phyloP scores from a whole-genome alignment of 345 rosid species.

The Euphorbia tirucalli region DNA sequence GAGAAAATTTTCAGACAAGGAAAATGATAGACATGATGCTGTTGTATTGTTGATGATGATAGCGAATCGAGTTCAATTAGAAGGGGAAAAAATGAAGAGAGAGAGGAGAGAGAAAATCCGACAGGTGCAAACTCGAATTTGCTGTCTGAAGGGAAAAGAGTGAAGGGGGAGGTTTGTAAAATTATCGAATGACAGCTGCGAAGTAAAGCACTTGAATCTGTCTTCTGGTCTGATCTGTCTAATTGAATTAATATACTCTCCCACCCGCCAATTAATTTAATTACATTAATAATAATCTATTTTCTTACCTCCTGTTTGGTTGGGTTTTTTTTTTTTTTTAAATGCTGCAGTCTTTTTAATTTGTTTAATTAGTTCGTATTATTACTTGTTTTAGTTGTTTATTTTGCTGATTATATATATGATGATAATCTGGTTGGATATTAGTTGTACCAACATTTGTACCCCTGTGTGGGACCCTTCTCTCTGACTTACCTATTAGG shows the following conservation, averaged over 20 bases:
- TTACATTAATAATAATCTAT: conserved; percentile 50
- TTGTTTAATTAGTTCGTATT: too few relatives aligned
- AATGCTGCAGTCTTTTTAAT: too few relatives aligned
- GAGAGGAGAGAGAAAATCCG: conserved; percentile 29
- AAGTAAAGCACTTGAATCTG: conserved; percentile 44
- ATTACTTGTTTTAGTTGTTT: neutral
- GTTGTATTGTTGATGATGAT: too few relatives aligned
- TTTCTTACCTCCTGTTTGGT: conserved; percentile 2
- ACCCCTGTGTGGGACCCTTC: conserved; percentile 13
- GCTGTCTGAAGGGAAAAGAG: conserved; percentile 38
- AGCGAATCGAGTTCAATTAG: too few relatives aligned
- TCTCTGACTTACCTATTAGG: neutral
- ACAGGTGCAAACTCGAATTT: conserved; percentile 55
- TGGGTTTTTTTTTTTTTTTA: neutral
- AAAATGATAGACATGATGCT: conserved; percentile 14
- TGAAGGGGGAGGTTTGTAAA: conserved; percentile 36
- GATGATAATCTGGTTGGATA: conserved; percentile 13
- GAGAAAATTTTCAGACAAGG: conserved; percentile 16
- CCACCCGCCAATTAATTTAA: too few relatives aligned
- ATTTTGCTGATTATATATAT: neutral
- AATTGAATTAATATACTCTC: too few relatives aligned
- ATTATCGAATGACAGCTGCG: conserved; percentile 50
- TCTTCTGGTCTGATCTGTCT: too few relatives aligned
- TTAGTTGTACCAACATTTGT: conserved; percentile 16
- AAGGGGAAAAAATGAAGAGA: too few relatives aligned